These are phyloP conservation scores for Cercospora sp. DNA, from an alignment of 2,329 filamentous ascomycete species.

Conservation along the genomic window DNA sequence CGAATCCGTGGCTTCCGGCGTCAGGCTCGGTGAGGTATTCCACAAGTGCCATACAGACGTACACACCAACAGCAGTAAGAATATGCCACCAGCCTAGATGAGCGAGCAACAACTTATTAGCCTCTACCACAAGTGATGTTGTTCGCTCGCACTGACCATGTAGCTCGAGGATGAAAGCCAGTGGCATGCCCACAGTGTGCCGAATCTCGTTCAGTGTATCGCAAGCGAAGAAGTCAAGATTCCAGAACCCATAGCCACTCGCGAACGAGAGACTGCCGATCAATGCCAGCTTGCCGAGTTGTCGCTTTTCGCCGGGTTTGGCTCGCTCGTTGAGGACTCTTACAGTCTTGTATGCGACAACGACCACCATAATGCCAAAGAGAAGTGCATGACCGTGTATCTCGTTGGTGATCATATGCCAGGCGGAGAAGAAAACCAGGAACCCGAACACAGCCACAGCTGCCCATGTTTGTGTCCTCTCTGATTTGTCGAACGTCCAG, in stretches of 20 bases:
- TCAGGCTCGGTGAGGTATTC: neutral
- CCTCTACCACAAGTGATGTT: neutral
- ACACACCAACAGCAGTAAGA: neutral
- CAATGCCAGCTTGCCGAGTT: neutral
- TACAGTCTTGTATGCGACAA: constrained; percentile 1
- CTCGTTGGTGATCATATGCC: constrained; percentile 4
- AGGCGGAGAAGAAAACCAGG: neutral
- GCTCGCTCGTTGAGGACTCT: neutral
- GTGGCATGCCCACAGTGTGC: neutral
- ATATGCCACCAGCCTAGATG: constrained; percentile 1
- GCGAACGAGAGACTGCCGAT: neutral
- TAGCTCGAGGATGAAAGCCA: neutral
- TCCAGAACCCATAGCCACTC: neutral
- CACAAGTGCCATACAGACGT: constrained; percentile 1
- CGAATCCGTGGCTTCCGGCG: neutral
- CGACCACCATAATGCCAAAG: constrained; percentile 1
- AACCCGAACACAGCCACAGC: neutral
- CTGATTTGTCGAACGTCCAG: constrained; percentile 3
- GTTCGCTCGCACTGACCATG: neutral
- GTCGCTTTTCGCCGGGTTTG: neutral
- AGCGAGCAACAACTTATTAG: neutral
- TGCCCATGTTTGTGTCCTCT: neutral
- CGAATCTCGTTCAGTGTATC: neutral
- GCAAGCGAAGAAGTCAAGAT: neutral
- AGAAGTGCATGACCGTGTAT: neutral